Evolutionary conservation across 768 basidiomycete species (phyloP), one percentile per base, ranked within the genome.

Genomic region (Phlegmacium glaucopus): DNA sequence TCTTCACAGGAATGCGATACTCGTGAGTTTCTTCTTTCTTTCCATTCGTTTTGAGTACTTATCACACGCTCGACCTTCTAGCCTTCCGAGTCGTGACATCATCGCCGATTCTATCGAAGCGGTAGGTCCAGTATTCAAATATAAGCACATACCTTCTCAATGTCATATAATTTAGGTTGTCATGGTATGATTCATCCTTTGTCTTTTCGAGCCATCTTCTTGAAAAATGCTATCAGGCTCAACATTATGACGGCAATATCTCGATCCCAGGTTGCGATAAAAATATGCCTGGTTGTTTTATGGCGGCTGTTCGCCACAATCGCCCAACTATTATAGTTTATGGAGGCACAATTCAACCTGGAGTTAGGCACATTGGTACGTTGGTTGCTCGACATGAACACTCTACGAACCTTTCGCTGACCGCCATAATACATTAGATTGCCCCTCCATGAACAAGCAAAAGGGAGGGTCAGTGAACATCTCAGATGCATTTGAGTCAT

Each of bases 21-120:
- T 90, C 88, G 87, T 89, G 56, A 55, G 85, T 73, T n/a, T 37
- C 11, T 13, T 50, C 37, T 32, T 34, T 15, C 48, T 17, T 4
- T 13, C 34, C 11, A 11, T 22, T 13, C 25, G 26, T 13, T 9
- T 35, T 34, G 32, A 25, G 4, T 16, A 7, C 4, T 9, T 15
- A 5, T 16, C 25, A 9, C n/a, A 28, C 25, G 13, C 37, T n/a
- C 13, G 15, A 17, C 22, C 16, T 35, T 22, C 12, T 36, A 90
- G 88, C 36, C 72, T 94, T 35, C 91, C 91, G 10, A 88, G 80
- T 71, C 86, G 91, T 41, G 91, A 94, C 61, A 66, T 94, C 42
- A 94, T 94, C 48, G 91, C 92, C 12, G 91, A 93, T 59, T 91
- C 90, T 11, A 83, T 93, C 49, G 91, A 93, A 71, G 80, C 87